Base-by-base conservation (phyloP, 805 yeast species). In the Candida nonsorbophila region DNA sequence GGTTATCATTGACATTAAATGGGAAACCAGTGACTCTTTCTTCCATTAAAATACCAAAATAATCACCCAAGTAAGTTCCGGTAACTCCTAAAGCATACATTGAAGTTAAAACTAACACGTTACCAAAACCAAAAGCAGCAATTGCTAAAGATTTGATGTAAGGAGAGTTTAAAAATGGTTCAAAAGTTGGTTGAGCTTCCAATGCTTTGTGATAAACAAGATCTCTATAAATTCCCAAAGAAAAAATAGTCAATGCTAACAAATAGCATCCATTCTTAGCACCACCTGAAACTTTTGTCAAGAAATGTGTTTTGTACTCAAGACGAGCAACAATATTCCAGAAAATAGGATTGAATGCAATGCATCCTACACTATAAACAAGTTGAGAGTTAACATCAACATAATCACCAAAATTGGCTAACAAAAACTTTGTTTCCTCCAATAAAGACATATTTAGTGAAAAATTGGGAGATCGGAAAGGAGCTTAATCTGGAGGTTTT, bases 21-120 rank as follows among this genome's bases (percentile, higher is more conserved):
- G 98, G 98, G 72, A 92, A 92, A 1, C 83, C 78, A 11, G 90
- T 81, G 36, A 92, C 95, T 50, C 95, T 74, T 40, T 84, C 74
- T 38, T 79, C 78, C 92, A 90, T 92, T 45, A 92, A 71, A 47
- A 92, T 88, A 2, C 97, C 97, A 58, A 92, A 92, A 62, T 92
- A 94, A 57, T 92, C 98, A 24, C 98, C 98, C 37, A 92, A 62
- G 50, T 92, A 92, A 7, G 98, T 92, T 14, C 98, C 98, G 9
- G 96, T 90, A 37, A 92, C 76, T 14, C 98, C 98, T 41, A 92
- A 69, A 9, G 82, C 81, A 63, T 77, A 90, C 97, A 92, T 90
- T 14, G 96, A 85, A 17, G 79, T 60, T 18, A 83, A 40, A 2
- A 88, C 97, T 30, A 92, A 72, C 7, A 84, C 57, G 42, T 88